Evolutionary conservation across 2,329 filamentous ascomycete genomes (phyloP).

Genomic region (Colletotrichum gigasporum): DNA sequence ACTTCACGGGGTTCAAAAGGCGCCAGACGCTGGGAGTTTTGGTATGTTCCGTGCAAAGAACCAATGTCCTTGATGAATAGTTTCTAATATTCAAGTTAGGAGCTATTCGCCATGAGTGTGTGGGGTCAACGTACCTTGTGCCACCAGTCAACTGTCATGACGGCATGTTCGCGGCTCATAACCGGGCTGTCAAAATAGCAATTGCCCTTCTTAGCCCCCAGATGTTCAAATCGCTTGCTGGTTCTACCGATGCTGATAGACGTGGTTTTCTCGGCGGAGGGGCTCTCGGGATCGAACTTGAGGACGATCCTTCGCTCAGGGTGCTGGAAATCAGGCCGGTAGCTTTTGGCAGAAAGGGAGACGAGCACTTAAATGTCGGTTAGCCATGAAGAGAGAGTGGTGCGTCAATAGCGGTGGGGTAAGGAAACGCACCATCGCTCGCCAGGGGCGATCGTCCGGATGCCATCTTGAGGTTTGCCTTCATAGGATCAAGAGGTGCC

Average conservation of each 20-base stretch:
- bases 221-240: constrained; percentile 48
- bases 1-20: constrained; percentile 33
- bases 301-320: constrained; percentile 39
- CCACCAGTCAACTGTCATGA: constrained; percentile 55
- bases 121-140: constrained; percentile 50
- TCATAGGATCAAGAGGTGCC: neutral
- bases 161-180: constrained; percentile 75
- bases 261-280: neutral
- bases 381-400: constrained; percentile 24
- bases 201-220: constrained; percentile 58
- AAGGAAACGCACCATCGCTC: constrained; percentile 16
- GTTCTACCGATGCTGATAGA: constrained; percentile 54
- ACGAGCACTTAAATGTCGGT: constrained; percentile 39
- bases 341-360: constrained; percentile 38
- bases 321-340: constrained; percentile 28
- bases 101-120: neutral
- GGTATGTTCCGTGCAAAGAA: constrained; percentile 64
- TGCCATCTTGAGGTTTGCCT: constrained; percentile 14
- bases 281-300: constrained; percentile 34
- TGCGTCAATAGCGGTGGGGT: neutral
- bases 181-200: constrained; percentile 77
- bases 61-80: constrained; percentile 55
- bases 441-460: constrained; percentile 6
- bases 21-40: constrained; percentile 45
- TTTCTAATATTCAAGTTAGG: constrained; percentile 42